Evolutionary conservation across 768 basidiomycete genomes (phyloP).

Genomic region (Boletus bicolor): DNA sequence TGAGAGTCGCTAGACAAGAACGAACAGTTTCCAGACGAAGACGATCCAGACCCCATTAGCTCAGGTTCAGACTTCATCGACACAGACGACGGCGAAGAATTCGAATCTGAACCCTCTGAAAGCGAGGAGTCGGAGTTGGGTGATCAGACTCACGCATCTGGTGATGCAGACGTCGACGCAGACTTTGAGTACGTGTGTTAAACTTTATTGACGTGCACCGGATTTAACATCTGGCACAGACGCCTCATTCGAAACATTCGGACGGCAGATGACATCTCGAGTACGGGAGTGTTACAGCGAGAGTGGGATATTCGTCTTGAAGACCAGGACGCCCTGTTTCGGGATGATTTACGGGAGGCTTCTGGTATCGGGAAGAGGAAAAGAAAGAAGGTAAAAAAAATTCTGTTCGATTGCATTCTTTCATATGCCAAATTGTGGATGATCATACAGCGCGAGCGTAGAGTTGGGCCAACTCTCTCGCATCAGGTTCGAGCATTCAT

Average conservation of each 20-base stretch:
- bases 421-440: background rate
- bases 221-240: slow-evolving; percentile 32
- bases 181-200: slow-evolving; percentile 20
- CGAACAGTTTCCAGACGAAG: slow-evolving; percentile 11
- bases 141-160: background rate
- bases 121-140: background rate
- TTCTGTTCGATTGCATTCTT: background rate
- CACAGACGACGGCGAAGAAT: slow-evolving; percentile 2
- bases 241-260: slow-evolving; percentile 69
- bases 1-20: slow-evolving; percentile 56
- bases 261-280: slow-evolving; percentile 29
- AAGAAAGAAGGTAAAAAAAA: slow-evolving; percentile 40
- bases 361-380: slow-evolving; percentile 61
- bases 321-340: slow-evolving; percentile 65
- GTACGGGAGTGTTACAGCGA: slow-evolving; percentile 27
- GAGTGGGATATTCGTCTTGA: slow-evolving; percentile 28
- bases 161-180: slow-evolving; percentile 1
- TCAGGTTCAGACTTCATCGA: slow-evolving; percentile 3
- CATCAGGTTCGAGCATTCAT: slow-evolving; percentile 35
- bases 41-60: background rate
- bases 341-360: slow-evolving; percentile 60
- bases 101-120: background rate
- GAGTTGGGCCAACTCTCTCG: slow-evolving; percentile 4
- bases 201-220: no score
- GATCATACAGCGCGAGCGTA: background rate